These are phyloP conservation scores for Neospora caninum DNA, from an alignment of 169 alveolate species.

Conservation along the genomic window DNA sequence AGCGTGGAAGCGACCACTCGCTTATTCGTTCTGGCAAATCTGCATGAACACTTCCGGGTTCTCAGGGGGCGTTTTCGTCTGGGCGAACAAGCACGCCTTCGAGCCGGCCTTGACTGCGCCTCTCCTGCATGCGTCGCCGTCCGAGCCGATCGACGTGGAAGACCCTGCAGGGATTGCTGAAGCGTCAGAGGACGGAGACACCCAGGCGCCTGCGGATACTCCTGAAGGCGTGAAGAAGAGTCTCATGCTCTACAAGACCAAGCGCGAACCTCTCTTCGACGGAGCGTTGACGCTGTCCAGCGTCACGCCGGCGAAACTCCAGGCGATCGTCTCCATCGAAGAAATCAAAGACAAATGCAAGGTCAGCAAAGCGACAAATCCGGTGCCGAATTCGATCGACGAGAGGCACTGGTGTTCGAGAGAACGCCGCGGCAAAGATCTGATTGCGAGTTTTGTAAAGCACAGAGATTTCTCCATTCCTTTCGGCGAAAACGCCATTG, in stretches of 20 bases:
- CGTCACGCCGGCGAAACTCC: slow-evolving; percentile 3
- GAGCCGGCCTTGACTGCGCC: slow-evolving; percentile 36
- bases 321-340: not conserved
- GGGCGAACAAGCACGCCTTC: slow-evolving; percentile 53
- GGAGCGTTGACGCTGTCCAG: slow-evolving; percentile 44
- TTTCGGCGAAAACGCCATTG: too few species aligned
- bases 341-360: not conserved
- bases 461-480: too few species aligned
- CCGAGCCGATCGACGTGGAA: slow-evolving; percentile 20
- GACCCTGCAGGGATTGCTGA: not conserved
- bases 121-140: not conserved
- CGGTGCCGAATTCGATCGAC: too few species aligned
- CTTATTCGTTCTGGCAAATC: too few species aligned
- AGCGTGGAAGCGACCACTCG: too few species aligned
- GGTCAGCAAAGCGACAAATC: not conserved
- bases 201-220: not conserved
- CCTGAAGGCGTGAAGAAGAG: not conserved
- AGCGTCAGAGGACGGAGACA: not conserved
- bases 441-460: not conserved
- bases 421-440: not conserved
- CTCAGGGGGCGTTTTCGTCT: slow-evolving; percentile 40
- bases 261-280: not conserved
- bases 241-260: not conserved
- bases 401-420: not conserved
- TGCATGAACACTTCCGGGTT: not conserved